Base-by-base conservation (phyloP, 768 basidiomycete genomes). In the Mycena indigotica region DNA sequence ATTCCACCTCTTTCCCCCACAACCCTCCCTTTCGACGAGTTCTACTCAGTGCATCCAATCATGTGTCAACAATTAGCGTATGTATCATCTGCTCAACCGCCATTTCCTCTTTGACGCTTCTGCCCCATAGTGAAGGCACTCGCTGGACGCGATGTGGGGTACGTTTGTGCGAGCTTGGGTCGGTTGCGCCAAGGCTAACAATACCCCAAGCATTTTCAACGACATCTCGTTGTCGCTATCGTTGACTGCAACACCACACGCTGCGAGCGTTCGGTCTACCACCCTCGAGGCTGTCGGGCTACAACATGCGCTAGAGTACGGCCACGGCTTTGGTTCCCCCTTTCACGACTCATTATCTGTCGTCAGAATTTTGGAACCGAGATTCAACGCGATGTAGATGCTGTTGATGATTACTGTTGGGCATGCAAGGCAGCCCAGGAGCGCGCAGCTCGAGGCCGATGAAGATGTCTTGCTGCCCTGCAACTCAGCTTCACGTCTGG, bases 21-120 rank as follows among this genome's bases (percentile, higher is more conserved):
- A n/a, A n/a, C n/a, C n/a, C n/a, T n/a, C n/a, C n/a, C n/a, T n/a
- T n/a, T n/a, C n/a, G n/a, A n/a, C n/a, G n/a, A n/a, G n/a, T n/a
- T n/a, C n/a, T n/a, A n/a, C n/a, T n/a, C n/a, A n/a, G n/a, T n/a
- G n/a, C n/a, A n/a, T n/a, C n/a, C 32, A 35, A 35, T 17, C 8
- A 81, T 81, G 80, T 81, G 80, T 65, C 74, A 65, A 65, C 75
- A 78, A 69, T 70, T 81, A 65, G 79, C 81, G 80, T 81, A 66
- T 65, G 80, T 24, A 32, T 26, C 26, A 53, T 26, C 44, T 28
- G 51, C 52, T 67, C 24, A 61, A 21, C 19, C 19, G 3, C 8
- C 32, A 15, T 19, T 46, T 35, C 41, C 55, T 68, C 39, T 32
- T 48, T n/a, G n/a, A n/a, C n/a, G 23, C 5, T 4, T 28, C 26